A percentile compares a stretch with the other conserved stretches of the same genome.
Conservation (phyloP, 768 basidiomycete genomes). For the Suillus sp. region DNA sequence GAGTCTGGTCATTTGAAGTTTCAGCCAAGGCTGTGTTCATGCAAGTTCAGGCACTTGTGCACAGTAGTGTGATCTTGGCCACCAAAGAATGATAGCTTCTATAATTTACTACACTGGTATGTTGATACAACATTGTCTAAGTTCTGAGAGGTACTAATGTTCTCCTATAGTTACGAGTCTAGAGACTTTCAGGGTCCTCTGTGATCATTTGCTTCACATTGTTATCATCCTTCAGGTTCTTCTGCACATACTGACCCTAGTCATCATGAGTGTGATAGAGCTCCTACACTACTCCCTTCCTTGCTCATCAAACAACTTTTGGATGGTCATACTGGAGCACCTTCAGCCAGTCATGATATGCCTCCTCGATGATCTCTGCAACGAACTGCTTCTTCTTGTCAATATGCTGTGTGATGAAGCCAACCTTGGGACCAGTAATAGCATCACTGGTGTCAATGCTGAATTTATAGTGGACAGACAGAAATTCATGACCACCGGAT, state of each 20-base stretch:
- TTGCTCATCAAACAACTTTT: slow-evolving; percentile 94
- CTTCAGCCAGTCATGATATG: slow-evolving; percentile 85
- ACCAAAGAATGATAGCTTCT: too few relatives aligned
- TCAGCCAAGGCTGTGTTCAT: too few relatives aligned
- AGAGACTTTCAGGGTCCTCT: slow-evolving; percentile 28
- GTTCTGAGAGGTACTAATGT: too few relatives aligned
- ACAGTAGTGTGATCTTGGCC: too few relatives aligned
- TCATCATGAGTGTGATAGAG: slow-evolving; percentile 94
- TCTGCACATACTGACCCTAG: slow-evolving; percentile 93
- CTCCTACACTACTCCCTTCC: slow-evolving; percentile 67
- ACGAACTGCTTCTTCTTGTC: slow-evolving; percentile 76
- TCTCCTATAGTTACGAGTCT: too few relatives aligned
- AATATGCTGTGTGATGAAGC: slow-evolving; percentile 80
- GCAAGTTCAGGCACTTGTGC: too few relatives aligned
- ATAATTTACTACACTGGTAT: too few relatives aligned
- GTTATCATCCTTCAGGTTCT: slow-evolving; percentile 97
- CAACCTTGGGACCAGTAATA: slow-evolving; percentile 88
- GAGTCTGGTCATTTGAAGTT: too few relatives aligned
- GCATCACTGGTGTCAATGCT: slow-evolving; percentile 99
- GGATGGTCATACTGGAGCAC: slow-evolving; percentile 97
- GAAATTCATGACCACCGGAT: slow-evolving; percentile 92
- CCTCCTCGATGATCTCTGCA: slow-evolving; percentile 72
- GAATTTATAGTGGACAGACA: slow-evolving; percentile 99
- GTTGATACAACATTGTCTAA: too few relatives aligned
- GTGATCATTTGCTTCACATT: slow-evolving; percentile 99